A percentile compares a stretch with the other conserved stretches of the same genome.
phyloP scores from a whole-genome alignment of 768 basidiomycete species.

The Dentipellis fragilis region DNA sequence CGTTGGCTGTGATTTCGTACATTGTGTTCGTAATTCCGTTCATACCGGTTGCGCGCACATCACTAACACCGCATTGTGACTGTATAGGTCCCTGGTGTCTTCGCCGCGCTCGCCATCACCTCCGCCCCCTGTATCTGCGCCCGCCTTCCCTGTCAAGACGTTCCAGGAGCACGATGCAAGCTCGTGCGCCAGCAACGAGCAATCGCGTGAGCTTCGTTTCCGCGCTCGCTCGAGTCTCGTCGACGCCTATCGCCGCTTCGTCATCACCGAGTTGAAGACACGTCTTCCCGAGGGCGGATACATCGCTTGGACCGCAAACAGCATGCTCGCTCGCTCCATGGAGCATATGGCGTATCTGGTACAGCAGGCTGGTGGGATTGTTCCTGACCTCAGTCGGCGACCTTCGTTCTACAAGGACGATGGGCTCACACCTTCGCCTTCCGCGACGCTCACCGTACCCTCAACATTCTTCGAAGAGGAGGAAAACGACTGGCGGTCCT shows the following conservation, averaged over 20 bases:
- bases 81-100: too few species aligned
- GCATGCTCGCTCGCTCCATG: constrained; percentile 40
- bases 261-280: constrained; percentile 39
- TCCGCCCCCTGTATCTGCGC: background rate
- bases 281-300: constrained; percentile 30
- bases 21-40: background rate
- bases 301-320: constrained; percentile 44
- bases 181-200: constrained; percentile 9
- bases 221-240: constrained; percentile 60
- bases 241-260: constrained; percentile 54
- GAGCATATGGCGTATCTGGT: constrained; percentile 18
- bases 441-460: constrained; percentile 1
- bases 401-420: constrained; percentile 3
- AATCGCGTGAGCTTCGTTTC: constrained; percentile 37
- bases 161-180: constrained; percentile 8
- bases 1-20: constrained; percentile 55
- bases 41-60: background rate
- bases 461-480: constrained; percentile 26
- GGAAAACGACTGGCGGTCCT: constrained; percentile 15
- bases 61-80: background rate
- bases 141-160: constrained; percentile 14
- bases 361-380: constrained; percentile 9
- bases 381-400: constrained; percentile 4
- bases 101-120: background rate
- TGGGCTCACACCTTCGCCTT: background rate